Percentiles rank a stretch among this genome's conserved stretches.
These are phyloP conservation scores for Mycena maculata DNA, from an alignment of 768 basidiomycete genomes.

Conservation along the genomic window DNA sequence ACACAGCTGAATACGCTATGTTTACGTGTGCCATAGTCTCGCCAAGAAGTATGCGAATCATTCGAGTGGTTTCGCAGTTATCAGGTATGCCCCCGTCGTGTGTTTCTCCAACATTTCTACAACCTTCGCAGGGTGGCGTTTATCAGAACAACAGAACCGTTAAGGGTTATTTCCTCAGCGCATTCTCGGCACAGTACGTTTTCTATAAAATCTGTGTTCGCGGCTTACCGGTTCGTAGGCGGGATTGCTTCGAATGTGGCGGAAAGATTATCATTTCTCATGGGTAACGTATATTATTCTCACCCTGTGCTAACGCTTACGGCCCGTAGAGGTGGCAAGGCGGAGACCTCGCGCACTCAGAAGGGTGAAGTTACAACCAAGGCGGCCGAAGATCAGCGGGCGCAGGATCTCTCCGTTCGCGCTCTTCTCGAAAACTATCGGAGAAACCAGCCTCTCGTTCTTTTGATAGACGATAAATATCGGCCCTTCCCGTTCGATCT, in stretches of 20 bases:
- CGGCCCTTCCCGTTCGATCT: constrained; percentile 79
- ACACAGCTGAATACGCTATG: not conserved
- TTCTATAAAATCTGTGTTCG: no score
- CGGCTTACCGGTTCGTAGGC: constrained; percentile 53
- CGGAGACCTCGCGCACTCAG: constrained; percentile 59
- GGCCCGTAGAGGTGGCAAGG: constrained; percentile 69
- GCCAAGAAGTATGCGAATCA: constrained; percentile 87
- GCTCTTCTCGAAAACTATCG: constrained; percentile 71
- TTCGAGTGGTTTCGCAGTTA: constrained; percentile 81
- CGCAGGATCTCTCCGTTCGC: constrained; percentile 76
- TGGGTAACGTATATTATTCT: constrained; percentile 58
- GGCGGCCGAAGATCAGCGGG: constrained; percentile 73
- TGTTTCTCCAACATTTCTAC: no score
- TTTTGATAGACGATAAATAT: constrained; percentile 83
- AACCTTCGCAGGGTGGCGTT: constrained; percentile 82
- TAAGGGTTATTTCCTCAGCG: constrained; percentile 83
- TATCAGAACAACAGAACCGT: constrained; percentile 70
- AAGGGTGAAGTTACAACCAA: constrained; percentile 46
- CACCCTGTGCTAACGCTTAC: not conserved
- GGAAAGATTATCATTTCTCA: constrained; percentile 86
- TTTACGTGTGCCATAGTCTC: constrained; percentile 59
- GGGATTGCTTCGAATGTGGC: constrained; percentile 71
- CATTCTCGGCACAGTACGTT: constrained; percentile 71
- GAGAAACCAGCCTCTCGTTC: constrained; percentile 68
- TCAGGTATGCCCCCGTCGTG: no score